Percentiles rank a stretch among this genome's conserved stretches.
These are phyloP conservation scores for Tolypocladium album DNA, from an alignment of 2,329 filamentous ascomycete genomes.

Conservation along the genomic window DNA sequence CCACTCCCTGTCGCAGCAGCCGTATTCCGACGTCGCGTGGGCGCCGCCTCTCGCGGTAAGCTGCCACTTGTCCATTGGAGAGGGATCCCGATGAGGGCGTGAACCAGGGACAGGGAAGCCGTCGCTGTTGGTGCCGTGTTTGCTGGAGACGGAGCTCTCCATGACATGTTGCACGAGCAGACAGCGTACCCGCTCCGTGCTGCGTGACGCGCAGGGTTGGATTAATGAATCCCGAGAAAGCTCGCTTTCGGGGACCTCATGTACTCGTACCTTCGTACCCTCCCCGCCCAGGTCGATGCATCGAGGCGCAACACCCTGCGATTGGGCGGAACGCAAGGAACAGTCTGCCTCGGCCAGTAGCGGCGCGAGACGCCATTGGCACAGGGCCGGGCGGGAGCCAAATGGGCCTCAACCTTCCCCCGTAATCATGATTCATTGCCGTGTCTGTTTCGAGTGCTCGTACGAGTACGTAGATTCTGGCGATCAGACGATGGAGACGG, in stretches of 20 bases:
- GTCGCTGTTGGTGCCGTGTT: neutral
- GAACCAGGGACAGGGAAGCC: neutral
- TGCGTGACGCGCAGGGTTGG: neutral
- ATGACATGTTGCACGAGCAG: neutral
- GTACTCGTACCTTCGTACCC: neutral
- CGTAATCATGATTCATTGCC: neutral
- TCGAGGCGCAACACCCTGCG: neutral
- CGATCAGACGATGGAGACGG: neutral
- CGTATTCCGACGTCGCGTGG: neutral
- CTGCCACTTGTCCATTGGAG: neutral
- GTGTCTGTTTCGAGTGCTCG: neutral
- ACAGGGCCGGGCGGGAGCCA: neutral
- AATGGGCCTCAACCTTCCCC: too few species aligned
- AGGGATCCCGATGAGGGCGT: neutral
- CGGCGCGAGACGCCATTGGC: neutral
- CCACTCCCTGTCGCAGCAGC: neutral
- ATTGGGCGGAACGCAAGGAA: neutral
- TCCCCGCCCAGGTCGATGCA: neutral
- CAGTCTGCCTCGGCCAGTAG: neutral
- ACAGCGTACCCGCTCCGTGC: neutral
- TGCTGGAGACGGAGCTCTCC: neutral
- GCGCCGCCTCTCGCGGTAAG: neutral
- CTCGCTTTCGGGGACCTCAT: slow-evolving; percentile 4
- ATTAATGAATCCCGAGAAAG: slow-evolving; percentile 3
- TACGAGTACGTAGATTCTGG: neutral